Conservation (phyloP, 352 stramenopile genomes). For the Blastocystis sp. region DNA sequence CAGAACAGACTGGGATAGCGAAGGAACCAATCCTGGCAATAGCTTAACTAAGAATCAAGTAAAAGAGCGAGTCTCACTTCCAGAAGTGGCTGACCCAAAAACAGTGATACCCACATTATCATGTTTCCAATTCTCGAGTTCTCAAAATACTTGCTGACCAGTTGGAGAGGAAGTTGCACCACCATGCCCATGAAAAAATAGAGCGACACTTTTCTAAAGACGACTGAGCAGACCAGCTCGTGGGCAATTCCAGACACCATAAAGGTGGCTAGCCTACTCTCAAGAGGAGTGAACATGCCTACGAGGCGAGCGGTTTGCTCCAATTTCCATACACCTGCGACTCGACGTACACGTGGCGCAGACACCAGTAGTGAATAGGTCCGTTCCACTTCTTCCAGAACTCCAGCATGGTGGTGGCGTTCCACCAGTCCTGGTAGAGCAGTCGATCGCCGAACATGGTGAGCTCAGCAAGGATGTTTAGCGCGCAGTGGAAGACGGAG, state of each 20-base stretch:
- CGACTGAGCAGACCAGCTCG: constrained; percentile 86
- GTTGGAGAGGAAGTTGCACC: constrained; percentile 83
- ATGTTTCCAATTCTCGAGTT: constrained; percentile 62
- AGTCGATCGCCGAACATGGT: constrained; percentile 77
- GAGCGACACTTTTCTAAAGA: constrained; percentile 83
- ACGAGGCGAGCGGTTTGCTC: constrained; percentile 70
- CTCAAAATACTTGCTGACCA: constrained; percentile 53
- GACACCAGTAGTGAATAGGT: constrained; percentile 88
- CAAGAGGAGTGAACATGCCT: constrained; percentile 66
- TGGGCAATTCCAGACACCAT: constrained; percentile 87
- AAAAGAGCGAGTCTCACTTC: background rate
- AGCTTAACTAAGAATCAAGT: background rate
- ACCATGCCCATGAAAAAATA: constrained; percentile 89
- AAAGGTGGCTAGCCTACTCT: constrained; percentile 72
- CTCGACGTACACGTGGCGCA: constrained; percentile 78
- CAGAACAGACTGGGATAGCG: constrained; percentile 52
- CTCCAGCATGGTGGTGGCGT: constrained; percentile 79
- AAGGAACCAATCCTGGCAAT: constrained; percentile 53
- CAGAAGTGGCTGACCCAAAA: constrained; percentile 62
- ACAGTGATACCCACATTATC: constrained; percentile 63
- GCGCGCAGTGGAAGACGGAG: constrained; percentile 89
- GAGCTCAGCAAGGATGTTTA: constrained; percentile 88
- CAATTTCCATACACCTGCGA: constrained; percentile 73
- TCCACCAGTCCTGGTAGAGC: constrained; percentile 96
- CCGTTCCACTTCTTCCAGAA: constrained; percentile 91